These are phyloP conservation scores for Penicillium italicum DNA, from an alignment of 2,329 filamentous ascomycete genomes.

Conservation along the genomic window DNA sequence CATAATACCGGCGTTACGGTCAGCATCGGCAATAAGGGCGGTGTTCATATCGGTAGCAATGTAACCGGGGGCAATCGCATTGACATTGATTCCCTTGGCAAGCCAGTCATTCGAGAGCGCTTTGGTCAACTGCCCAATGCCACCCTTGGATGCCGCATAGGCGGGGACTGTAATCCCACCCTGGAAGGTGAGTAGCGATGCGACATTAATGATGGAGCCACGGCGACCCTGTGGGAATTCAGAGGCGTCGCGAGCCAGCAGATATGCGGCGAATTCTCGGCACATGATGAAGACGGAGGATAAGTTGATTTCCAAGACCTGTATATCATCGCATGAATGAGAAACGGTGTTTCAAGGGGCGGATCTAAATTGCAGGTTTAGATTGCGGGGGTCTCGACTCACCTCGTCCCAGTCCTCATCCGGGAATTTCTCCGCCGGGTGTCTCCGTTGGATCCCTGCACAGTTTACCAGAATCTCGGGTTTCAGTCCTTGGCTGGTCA, in stretches of 20 bases:
- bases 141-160: conserved; percentile 36
- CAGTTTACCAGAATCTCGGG: conserved; percentile 81
- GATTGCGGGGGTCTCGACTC: conserved; percentile 10
- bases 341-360: background rate
- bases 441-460: conserved; percentile 78
- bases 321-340: background rate
- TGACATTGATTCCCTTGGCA: conserved; percentile 53
- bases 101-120: conserved; percentile 55
- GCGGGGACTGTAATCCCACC: conserved; percentile 75
- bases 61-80: conserved; percentile 57
- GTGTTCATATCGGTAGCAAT: conserved; percentile 72
- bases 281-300: conserved; percentile 65
- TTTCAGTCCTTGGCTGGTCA: conserved; percentile 48
- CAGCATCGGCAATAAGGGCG: conserved; percentile 70
- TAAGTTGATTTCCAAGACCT: conserved; percentile 83
- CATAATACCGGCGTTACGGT: conserved; percentile 68
- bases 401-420: conserved; percentile 71
- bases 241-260: conserved; percentile 29
- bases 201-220: conserved; percentile 72
- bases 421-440: conserved; percentile 72
- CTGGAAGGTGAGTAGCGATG: conserved; percentile 75
- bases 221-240: conserved; percentile 30
- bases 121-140: conserved; percentile 40
- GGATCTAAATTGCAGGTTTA: background rate
- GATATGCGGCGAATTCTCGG: conserved; percentile 36